These are phyloP conservation scores for Fraxinus albicans DNA, from an alignment of 305 asterid species.

Conservation along the genomic window DNA sequence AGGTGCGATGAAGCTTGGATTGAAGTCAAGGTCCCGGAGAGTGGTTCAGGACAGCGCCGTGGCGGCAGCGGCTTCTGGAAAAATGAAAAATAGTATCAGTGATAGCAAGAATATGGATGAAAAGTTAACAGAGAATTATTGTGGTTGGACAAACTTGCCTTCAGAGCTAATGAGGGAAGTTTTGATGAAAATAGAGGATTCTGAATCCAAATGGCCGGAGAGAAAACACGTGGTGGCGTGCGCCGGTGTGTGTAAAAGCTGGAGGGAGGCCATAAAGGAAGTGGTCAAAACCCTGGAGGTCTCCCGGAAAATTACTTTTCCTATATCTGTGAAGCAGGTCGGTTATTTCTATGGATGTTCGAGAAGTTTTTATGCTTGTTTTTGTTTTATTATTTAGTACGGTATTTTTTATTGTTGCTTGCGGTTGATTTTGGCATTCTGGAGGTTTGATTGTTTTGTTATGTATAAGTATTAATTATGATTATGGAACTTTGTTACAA, in stretches of 20 bases:
- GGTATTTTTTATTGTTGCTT: neutral
- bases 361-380: neutral
- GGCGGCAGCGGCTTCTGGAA: slow-evolving; percentile 41
- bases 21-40: slow-evolving; percentile 69
- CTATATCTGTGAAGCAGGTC: slow-evolving; percentile 86
- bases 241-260: slow-evolving; percentile 86
- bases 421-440: neutral
- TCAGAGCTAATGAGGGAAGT: slow-evolving; percentile 75
- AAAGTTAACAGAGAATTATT: slow-evolving; percentile 15
- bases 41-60: slow-evolving; percentile 76
- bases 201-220: slow-evolving; percentile 69
- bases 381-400: neutral
- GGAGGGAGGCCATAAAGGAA: slow-evolving; percentile 86
- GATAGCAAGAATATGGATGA: slow-evolving; percentile 29
- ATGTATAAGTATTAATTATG: neutral
- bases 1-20: slow-evolving; percentile 38
- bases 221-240: slow-evolving; percentile 87
- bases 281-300: slow-evolving; percentile 58
- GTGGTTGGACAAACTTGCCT: slow-evolving; percentile 78
- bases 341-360: neutral
- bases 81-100: slow-evolving; percentile 20
- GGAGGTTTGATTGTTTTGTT: neutral
- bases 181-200: slow-evolving; percentile 60
- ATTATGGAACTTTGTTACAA: neutral
- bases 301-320: slow-evolving; percentile 78